Evolutionary conservation across 2,329 filamentous ascomycete species (phyloP), one percentile per base, ranked within the genome.

Genomic region (Cyanodermella asteris): DNA sequence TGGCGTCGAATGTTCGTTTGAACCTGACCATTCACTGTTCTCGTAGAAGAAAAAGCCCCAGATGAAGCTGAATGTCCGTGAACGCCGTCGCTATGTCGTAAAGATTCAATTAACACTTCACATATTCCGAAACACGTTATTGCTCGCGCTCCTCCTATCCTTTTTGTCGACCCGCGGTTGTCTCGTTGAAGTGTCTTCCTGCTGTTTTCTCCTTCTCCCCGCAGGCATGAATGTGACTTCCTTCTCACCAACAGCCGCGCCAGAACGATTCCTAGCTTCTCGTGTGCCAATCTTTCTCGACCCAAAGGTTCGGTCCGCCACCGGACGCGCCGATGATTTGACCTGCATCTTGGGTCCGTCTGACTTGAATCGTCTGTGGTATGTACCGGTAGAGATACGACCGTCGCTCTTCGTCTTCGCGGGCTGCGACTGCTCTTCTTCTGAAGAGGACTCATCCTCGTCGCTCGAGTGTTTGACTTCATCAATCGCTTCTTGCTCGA

Each of bases 221-320:
- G 51, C 46, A 0, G 67, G 65, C 25, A 55, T 59, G 45, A 72
- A 72, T 1, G 63, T 64, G 30, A 72, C 56, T 34, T 68, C 59
- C 36, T 62, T 56, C 33, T 59, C 55, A 10, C 55, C 55, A 14
- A 53, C 51, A 1, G 48, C 49, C 16, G 40, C 42, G 23, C 38
- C 37, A 13, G 39, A 38, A 11, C 44, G 39, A 6, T 38, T 32
- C 7, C 45, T 41, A 17, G 42, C 43, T 14, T 44, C 37, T 19
- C 39, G 49, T 4, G 42, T 41, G 20, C 44, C 44, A 39, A 51
- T 45, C 10, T 28, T 59, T n/a, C 63, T 51, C 5, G 62, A 51
- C 4, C 58, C 64, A 37, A 72, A 72, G 0, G 62, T 61, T 20
- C 53, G 53, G 31, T 68, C 61, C 12, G 53, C 55, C 7, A 45